phyloP scores from a whole-genome alignment of 2,329 filamentous ascomycete genomes.

The Epichloe coenophiala region DNA sequence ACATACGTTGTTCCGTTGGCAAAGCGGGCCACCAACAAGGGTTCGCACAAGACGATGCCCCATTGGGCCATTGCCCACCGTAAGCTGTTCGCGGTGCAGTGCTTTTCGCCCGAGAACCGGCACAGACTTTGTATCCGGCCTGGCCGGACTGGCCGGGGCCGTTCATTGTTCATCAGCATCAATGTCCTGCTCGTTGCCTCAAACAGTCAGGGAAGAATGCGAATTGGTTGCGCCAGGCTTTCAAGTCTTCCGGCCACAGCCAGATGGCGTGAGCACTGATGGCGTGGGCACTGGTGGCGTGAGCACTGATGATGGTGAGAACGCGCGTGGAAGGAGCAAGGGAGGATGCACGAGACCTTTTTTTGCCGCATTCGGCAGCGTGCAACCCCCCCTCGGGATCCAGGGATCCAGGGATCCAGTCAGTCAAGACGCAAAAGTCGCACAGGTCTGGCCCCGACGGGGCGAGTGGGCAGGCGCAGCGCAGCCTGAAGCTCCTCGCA shows the following conservation, averaged over 20 bases:
- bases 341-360: conserved; percentile 2
- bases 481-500: background rate
- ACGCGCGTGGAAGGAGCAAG: background rate
- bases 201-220: too few relatives aligned
- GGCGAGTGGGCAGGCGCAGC: background rate
- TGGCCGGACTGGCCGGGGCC: too few relatives aligned
- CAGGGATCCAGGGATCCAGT: background rate
- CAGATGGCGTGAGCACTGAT: too few relatives aligned
- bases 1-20: background rate
- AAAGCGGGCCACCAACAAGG: background rate
- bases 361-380: conserved; percentile 3
- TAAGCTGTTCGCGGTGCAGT: too few relatives aligned
- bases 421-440: background rate
- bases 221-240: too few relatives aligned
- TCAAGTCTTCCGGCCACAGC: background rate
- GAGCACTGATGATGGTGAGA: too few relatives aligned
- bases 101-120: too few relatives aligned
- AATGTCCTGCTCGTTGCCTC: too few relatives aligned
- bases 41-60: background rate
- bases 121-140: too few relatives aligned
- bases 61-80: too few relatives aligned
- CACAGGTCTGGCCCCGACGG: background rate
- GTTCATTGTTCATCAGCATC: too few relatives aligned
- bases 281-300: too few relatives aligned
- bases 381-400: background rate